Conservation (phyloP, 2,329 filamentous ascomycete genomes). For the Penicillium sp. region DNA sequence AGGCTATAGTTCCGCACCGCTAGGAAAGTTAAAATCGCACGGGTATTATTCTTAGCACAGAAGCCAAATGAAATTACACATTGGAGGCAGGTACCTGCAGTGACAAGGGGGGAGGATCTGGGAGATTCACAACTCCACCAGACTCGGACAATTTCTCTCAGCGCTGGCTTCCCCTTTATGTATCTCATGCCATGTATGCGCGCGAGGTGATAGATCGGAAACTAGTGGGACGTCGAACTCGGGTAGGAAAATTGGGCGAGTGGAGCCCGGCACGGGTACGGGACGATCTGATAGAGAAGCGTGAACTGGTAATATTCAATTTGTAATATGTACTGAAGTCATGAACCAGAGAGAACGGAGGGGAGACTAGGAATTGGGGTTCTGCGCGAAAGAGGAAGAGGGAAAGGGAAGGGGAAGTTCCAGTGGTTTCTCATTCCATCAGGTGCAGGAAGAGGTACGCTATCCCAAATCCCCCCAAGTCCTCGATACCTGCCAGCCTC, state of each 20-base stretch:
- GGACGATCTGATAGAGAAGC: constrained; percentile 9
- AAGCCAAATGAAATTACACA: constrained; percentile 12
- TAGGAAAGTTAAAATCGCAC: constrained; percentile 10
- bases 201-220: constrained; percentile 21
- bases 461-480: too few relatives aligned
- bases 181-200: constrained; percentile 11
- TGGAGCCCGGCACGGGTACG: constrained; percentile 16
- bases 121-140: constrained; percentile 3
- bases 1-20: constrained; percentile 2
- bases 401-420: too few relatives aligned
- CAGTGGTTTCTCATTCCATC: too few relatives aligned
- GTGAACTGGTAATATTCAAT: too few relatives aligned
- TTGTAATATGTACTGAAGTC: too few relatives aligned
- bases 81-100: constrained; percentile 22
- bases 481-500: too few relatives aligned
- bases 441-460: too few relatives aligned
- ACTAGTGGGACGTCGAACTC: constrained; percentile 10
- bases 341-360: too few relatives aligned
- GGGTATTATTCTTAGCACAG: constrained; percentile 5
- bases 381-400: too few relatives aligned
- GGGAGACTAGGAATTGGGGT: too few relatives aligned
- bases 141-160: constrained; percentile 19
- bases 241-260: constrained; percentile 7
- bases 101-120: constrained; percentile 2
- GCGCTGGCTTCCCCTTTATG: constrained; percentile 14